Evolutionary conservation across 139 green algal species (phyloP).

Genomic region (Trebouxia sp.): DNA sequence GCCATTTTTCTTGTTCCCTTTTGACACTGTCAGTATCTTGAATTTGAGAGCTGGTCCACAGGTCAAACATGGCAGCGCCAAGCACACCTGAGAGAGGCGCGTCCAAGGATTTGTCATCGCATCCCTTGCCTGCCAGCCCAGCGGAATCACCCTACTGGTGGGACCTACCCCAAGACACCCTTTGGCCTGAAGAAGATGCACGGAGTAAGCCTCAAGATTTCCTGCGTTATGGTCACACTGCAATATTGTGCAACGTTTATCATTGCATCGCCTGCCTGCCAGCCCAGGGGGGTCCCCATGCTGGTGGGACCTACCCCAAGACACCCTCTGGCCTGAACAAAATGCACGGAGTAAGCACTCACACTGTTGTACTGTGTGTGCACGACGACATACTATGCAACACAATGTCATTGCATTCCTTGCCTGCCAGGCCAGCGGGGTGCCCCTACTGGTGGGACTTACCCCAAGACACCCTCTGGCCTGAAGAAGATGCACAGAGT

Average conservation of each 20-base stretch:
- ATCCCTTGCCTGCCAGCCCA: not conserved
- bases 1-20: no score
- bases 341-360: not conserved
- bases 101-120: slow-evolving; percentile 7
- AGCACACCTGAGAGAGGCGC: not conserved
- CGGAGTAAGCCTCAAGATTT: not conserved
- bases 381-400: not conserved
- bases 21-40: no score
- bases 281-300: no score
- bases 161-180: slow-evolving; percentile 6
- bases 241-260: no score
- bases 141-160: not conserved
- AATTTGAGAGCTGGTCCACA: not conserved
- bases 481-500: slow-evolving; percentile 15
- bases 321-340: slow-evolving; percentile 11
- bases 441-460: slow-evolving; percentile 9
- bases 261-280: no score
- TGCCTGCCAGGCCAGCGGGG: not conserved
- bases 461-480: slow-evolving; percentile 10
- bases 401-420: not conserved
- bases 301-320: not conserved
- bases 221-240: not conserved
- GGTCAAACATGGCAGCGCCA: not conserved
- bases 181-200: slow-evolving; percentile 13
- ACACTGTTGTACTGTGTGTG: not conserved